phyloP scores from a whole-genome alignment of 805 yeast species.

The Saccharomycopsis sp. region DNA sequence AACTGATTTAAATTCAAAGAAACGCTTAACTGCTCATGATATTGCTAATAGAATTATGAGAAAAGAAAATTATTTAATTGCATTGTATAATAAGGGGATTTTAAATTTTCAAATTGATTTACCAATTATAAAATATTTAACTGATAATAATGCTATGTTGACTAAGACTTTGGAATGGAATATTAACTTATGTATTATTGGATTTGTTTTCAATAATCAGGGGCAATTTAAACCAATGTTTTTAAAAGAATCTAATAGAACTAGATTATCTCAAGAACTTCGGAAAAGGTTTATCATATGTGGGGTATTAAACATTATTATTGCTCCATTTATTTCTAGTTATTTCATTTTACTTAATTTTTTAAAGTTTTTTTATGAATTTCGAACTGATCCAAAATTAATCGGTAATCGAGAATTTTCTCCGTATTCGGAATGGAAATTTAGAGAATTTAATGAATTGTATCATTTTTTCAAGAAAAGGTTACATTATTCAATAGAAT shows the following conservation, averaged over 20 bases:
- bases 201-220: constrained; percentile 72
- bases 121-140: constrained; percentile 28
- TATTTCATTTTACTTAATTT: constrained; percentile 81
- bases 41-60: constrained; percentile 96
- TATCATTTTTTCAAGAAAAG: constrained; percentile 83
- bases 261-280: constrained; percentile 59
- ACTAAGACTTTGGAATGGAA: constrained; percentile 96
- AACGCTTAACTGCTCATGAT: constrained; percentile 82
- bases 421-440: constrained; percentile 91
- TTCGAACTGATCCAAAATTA: constrained; percentile 78
- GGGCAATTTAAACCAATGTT: constrained; percentile 76
- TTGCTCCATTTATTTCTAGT: constrained; percentile 80
- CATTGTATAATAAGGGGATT: constrained; percentile 72
- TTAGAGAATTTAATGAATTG: constrained; percentile 89
- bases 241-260: constrained; percentile 63
- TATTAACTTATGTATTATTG: constrained; percentile 77
- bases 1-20: constrained; percentile 59
- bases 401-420: constrained; percentile 83
- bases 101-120: constrained; percentile 58
- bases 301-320: constrained; percentile 71
- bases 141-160: constrained; percentile 36
- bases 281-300: constrained; percentile 79
- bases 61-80: constrained; percentile 88
- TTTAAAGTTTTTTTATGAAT: constrained; percentile 88
- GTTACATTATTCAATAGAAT: constrained; percentile 64